These are phyloP conservation scores for Stagonosporopsis vannaccii DNA, from an alignment of 2,329 filamentous ascomycete species.

Conservation along the genomic window DNA sequence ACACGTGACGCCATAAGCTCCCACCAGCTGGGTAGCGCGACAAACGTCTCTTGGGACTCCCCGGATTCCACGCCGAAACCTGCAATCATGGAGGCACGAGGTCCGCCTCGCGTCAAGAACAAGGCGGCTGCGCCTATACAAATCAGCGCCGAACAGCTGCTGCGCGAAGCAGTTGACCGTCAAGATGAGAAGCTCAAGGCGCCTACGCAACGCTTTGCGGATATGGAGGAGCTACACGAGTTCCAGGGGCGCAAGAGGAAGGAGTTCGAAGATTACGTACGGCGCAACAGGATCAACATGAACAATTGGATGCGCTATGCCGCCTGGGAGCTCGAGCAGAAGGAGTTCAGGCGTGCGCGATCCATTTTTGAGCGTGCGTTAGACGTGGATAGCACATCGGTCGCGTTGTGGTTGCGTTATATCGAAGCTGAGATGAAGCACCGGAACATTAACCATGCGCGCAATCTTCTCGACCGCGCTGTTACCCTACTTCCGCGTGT, in stretches of 20 bases:
- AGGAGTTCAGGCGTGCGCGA: constrained; percentile 89
- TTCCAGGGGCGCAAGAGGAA: constrained; percentile 95
- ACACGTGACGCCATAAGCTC: constrained; percentile 3
- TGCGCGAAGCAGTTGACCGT: constrained; percentile 95
- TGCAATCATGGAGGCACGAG: constrained; percentile 82
- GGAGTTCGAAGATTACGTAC: constrained; percentile 97
- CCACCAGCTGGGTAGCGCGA: constrained; percentile 9
- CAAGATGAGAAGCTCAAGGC: constrained; percentile 89
- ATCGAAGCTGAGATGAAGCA: constrained; percentile 94
- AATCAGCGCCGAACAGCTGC: constrained; percentile 95
- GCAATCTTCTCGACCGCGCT: constrained; percentile 93
- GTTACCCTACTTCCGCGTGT: constrained; percentile 89
- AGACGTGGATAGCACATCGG: constrained; percentile 87
- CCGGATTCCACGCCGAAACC: neutral
- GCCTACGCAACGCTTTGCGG: constrained; percentile 92
- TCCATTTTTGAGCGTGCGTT: constrained; percentile 94
- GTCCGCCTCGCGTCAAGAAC: constrained; percentile 97
- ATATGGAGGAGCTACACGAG: constrained; percentile 97
- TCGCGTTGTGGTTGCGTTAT: constrained; percentile 89
- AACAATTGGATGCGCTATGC: constrained; percentile 99
- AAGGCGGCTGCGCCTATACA: constrained; percentile 85
- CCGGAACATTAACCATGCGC: constrained; percentile 82
- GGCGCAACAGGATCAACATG: constrained; percentile 92
- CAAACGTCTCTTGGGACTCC: neutral
- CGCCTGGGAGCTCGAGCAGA: constrained; percentile 96